These are phyloP conservation scores for Claviceps spartinae DNA, from an alignment of 2,329 filamentous ascomycete genomes.

Conservation along the genomic window DNA sequence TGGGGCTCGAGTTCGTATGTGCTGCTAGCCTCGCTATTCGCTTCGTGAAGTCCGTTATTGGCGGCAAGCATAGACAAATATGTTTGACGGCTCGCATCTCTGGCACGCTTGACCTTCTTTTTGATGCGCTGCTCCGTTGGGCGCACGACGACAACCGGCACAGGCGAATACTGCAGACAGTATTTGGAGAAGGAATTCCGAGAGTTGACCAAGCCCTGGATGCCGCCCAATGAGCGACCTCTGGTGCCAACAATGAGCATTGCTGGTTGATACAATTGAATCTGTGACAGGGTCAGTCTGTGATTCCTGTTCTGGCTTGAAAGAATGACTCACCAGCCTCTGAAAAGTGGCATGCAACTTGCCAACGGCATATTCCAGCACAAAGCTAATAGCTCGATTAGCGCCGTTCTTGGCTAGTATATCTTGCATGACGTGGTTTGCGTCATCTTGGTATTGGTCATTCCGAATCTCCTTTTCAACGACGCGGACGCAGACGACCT, in stretches of 20 bases:
- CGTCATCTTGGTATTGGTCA: conserved; percentile 62
- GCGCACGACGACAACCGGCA: conserved; percentile 84
- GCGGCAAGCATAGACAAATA: conserved; percentile 68
- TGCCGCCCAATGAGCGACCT: conserved; percentile 69
- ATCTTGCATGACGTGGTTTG: conserved; percentile 56
- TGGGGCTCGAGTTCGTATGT: conserved; percentile 41
- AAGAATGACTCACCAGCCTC: conserved; percentile 53
- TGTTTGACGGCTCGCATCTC: conserved; percentile 60
- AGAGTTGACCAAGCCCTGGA: conserved; percentile 69
- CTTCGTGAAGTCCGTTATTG: conserved; percentile 41
- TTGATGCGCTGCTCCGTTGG: conserved; percentile 78
- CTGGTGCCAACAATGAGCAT: conserved; percentile 84
- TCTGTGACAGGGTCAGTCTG: conserved; percentile 34
- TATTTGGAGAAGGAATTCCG: conserved; percentile 84
- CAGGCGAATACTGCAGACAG: conserved; percentile 83
- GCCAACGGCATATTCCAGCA: conserved; percentile 77
- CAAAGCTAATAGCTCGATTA: conserved; percentile 71
- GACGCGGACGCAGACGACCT: conserved; percentile 80
- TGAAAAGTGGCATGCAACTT: conserved; percentile 87
- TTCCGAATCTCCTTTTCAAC: conserved; percentile 71
- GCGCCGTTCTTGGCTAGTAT: conserved; percentile 67
- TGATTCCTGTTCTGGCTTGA: too few relatives aligned
- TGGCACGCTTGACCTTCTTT: conserved; percentile 73
- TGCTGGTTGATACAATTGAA: conserved; percentile 80
- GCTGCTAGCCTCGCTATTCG: conserved; percentile 39